Base-by-base conservation (phyloP, 495 filamentous ascomycete species). In the Neurospora sp. region DNA sequence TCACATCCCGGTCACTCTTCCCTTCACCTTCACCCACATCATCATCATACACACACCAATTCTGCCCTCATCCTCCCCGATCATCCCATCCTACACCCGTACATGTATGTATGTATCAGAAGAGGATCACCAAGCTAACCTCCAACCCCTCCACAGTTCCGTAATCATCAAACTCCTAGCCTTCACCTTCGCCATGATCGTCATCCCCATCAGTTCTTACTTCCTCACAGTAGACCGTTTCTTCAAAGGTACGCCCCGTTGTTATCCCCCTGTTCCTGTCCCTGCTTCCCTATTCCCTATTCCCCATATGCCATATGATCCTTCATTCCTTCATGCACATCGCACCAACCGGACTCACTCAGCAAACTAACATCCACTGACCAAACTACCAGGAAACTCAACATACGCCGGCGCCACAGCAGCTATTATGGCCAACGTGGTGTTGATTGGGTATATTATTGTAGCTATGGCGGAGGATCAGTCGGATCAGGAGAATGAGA, bases 391-490 rank as follows among this genome's bases (percentile, higher is more conserved):
- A 96, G 95, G 94, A 70, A 97, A 95, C 78, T 85, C 93, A 16
- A 97, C 94, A 18, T 94, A 88, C 73, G 93, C 94, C 5, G 96
- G 94, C 7, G 94, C 88, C 11, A 82, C 89, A 31, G 96, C 96
- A 10, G 96, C 96, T 31, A 82, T 98, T 46, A 90, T 92, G 74
- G 96, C 96, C 39, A 99, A 99, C 79, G 87, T 93, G 20, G 93
- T 99, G 8, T 84, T 99, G 72, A 89, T 99, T 73, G 91, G 89
- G 18, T 99, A 98, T 82, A 89, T 98, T 69, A 85, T 95, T 73
- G 94, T 97, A 2, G 96, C 96, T 39, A 93, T 97, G 87, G 88
- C 87, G 74, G 96, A 99, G 78, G 96, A 99, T 72, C 91, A 96
- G 75, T 88, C 87, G 41, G 86, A 90, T 22, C 87, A 86, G 46